Evolutionary conservation across 2,329 filamentous ascomycete genomes (phyloP), one percentile per base, ranked within the genome.

Genomic region (Aspergillus sp.): DNA sequence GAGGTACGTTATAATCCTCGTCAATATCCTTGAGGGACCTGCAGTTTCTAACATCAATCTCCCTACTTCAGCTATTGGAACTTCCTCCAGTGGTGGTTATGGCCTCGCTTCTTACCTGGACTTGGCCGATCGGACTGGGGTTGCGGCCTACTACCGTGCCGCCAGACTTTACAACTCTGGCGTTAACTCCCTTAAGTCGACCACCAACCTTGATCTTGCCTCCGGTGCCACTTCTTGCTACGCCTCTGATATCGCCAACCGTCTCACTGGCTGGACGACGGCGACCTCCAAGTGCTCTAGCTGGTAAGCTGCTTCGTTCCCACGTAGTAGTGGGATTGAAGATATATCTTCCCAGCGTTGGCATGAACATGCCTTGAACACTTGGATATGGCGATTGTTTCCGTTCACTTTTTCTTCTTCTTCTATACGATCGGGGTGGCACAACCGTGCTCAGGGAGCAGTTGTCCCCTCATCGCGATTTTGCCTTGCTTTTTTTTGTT

Each of bases 151-250:
- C 65, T 73, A 71, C 64, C 71, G 71, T 50, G 77, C 73, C 19
- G 76, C 78, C 7, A 68, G 77, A 25, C 68, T 74, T 48, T 80
- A 80, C 68, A 80, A 80, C 66, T 79, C 78, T 0, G 78, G 78
- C 36, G 25, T 30, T 2, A 32, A 44, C 25, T 70, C 69, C 0
- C 66, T 79, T 21, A 70, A 66, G 41, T 5, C 64, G 0, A 66
- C 65, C 5, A 69, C 68, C 1, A 75, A 79, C 59, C 69, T 79
- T 5, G 68, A 67, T 51, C 56, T 32, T 11, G 8, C 53, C 39
- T 23, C 25, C n/a, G 39, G 53, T 25, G 67, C 70, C 11, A 72
- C 71, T 17, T 63, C 65, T 60, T 72, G 70, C 66, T 73, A 72
- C 44, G 59, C 60, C 32, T 70, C 70, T 1, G 70, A 73, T 32